Percentiles rank a stretch among this genome's conserved stretches.
Evolutionary conservation across 2,329 filamentous ascomycete species (phyloP).

Genomic region (Fusarium napiforme): DNA sequence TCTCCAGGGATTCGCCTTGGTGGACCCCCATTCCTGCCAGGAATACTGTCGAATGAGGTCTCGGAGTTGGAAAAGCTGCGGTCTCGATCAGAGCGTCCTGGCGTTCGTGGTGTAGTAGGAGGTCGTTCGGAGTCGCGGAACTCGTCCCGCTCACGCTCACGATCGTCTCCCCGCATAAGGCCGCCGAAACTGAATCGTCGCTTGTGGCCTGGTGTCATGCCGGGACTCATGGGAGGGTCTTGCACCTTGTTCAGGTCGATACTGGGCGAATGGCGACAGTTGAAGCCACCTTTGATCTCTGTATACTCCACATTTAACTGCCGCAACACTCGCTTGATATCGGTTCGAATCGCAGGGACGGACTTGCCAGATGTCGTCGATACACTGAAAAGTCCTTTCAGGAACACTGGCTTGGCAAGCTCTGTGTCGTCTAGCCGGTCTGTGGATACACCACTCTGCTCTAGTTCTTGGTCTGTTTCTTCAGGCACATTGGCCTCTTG

Average conservation of each 20-base stretch:
- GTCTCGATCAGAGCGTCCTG: constrained; percentile 64
- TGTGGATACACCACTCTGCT: constrained; percentile 68
- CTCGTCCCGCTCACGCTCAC: constrained; percentile 78
- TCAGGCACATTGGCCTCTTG: constrained; percentile 85
- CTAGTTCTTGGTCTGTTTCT: constrained; percentile 86
- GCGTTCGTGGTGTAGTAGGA: constrained; percentile 56
- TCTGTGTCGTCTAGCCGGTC: constrained; percentile 75
- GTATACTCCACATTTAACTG: constrained; percentile 90
- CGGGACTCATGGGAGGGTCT: constrained; percentile 71
- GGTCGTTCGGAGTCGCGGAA: constrained; percentile 67
- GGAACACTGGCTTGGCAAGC: constrained; percentile 90
- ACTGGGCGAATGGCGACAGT: constrained; percentile 86
- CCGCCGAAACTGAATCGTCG: constrained; percentile 88
- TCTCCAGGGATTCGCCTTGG: constrained; percentile 77
- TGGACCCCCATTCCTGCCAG: constrained; percentile 61
- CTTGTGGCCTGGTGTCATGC: constrained; percentile 68
- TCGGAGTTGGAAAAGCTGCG: constrained; percentile 89
- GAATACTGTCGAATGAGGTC: constrained; percentile 79
- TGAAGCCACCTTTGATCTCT: constrained; percentile 94
- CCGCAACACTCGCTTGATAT: constrained; percentile 89
- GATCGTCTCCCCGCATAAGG: constrained; percentile 64
- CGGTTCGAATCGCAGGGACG: constrained; percentile 82
- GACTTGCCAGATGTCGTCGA: constrained; percentile 96
- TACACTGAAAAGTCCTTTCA: constrained; percentile 97
- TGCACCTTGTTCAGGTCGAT: constrained; percentile 83